Evolutionary conservation across 2,329 filamentous ascomycete species (phyloP), one percentile per base, ranked within the genome.

Genomic region (Aspergillus glaucus): DNA sequence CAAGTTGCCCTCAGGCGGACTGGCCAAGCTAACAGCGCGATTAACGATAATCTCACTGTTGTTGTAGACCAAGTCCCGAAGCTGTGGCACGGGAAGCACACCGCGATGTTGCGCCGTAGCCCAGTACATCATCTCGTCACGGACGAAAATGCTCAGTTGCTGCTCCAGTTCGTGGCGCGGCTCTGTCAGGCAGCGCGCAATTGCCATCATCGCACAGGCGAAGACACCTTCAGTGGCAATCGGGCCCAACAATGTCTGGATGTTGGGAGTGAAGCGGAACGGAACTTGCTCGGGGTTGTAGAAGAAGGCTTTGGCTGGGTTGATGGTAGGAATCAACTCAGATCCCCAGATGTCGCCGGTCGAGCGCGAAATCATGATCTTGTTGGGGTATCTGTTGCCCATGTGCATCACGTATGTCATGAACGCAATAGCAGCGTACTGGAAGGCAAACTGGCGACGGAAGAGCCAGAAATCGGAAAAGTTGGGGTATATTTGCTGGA

Each of bases 341-440:
- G 89, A 89, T 43, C 90, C 91, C 94, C 94, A 98, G 58, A 98
- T 87, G 62, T 94, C 93, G 55, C 94, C 94, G 5, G 86, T 90
- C 26, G 81, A 81, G 21, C 90, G 85, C 9, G 89, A 86, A 62
- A 98, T 94, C 70, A 87, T 86, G 68, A 97, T 86, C 78, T 98
- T 98, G 70, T 91, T 89, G 5, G 93, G 94, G 69, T 93, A 95
- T 26, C 93, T 87, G 67, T 89, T 89, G 66, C 92, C 89, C 84
- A 98, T 97, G 73, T 92, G 92, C 75, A 99, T 86, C 50, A 96
- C 86, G 66, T 97, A 98, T 3, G 93, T 97, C 87, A 98, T 95
- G 74, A 98, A 98, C 1, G 93, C 95, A 55, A 97, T 79, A 1
- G 91, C 84, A 17, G 93, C 92, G 53, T 95, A 85, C 71, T 98